A percentile compares a stretch with the other conserved stretches of the same genome.
These are phyloP conservation scores for Cadophora sp. DNA, from an alignment of 2,329 filamentous ascomycete genomes.

Conservation along the genomic window DNA sequence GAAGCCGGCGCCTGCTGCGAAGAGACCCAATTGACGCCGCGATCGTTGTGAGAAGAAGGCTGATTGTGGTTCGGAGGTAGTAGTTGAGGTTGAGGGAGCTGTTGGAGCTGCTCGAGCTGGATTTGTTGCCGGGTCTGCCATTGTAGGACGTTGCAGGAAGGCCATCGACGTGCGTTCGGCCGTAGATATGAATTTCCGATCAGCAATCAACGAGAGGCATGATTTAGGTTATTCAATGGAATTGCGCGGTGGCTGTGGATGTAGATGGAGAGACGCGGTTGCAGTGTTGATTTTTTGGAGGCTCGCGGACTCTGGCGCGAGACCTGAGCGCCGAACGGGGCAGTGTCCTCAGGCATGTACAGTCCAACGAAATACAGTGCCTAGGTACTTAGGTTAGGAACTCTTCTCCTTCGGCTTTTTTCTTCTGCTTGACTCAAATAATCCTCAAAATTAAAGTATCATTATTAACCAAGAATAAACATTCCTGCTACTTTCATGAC, in stretches of 20 bases:
- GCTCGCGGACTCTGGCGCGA: not conserved
- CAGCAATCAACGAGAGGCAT: not conserved
- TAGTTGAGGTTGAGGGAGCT: constrained; percentile 20
- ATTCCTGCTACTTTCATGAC: not conserved
- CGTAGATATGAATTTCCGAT: not conserved
- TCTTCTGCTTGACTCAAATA: not conserved
- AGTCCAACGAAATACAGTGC: too few species aligned
- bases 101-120: constrained; percentile 21
- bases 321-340: not conserved
- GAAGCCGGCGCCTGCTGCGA: constrained; percentile 78
- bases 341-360: constrained; percentile 4
- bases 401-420: too few species aligned
- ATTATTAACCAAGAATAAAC: not conserved
- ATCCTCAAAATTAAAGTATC: not conserved
- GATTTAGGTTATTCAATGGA: not conserved
- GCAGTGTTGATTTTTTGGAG: not conserved
- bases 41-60: constrained; percentile 44
- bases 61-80: constrained; percentile 32
- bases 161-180: constrained; percentile 31
- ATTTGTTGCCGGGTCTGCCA: constrained; percentile 30
- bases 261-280: too few species aligned
- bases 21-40: constrained; percentile 68
- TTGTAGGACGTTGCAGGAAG: constrained; percentile 33
- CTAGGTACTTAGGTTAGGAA: too few species aligned
- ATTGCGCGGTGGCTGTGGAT: not conserved